Conservation (phyloP, 2,329 filamentous ascomycete species). For the Aspergillus tanneri region DNA sequence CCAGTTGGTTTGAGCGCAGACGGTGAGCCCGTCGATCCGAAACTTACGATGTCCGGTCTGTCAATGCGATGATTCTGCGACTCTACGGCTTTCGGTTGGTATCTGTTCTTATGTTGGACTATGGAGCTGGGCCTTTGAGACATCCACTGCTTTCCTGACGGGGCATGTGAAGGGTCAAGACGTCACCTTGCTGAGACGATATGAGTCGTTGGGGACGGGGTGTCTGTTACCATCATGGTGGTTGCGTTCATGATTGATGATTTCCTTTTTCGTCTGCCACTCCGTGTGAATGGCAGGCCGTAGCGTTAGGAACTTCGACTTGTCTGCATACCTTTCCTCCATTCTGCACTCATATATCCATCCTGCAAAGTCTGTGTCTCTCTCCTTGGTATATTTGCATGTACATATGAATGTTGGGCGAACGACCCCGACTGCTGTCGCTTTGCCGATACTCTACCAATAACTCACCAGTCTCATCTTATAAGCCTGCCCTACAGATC, state of each 20-base stretch:
- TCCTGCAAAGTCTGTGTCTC: too few relatives aligned
- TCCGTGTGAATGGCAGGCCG: slow-evolving; percentile 9
- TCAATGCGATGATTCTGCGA: background rate
- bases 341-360: slow-evolving; percentile 5
- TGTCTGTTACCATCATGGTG: background rate
- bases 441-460: background rate
- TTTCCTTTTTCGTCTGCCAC: slow-evolving; percentile 7
- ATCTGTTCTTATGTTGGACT: background rate
- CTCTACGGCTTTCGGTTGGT: background rate
- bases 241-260: slow-evolving; percentile 18
- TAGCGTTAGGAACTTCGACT: slow-evolving; percentile 24
- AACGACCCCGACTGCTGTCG: background rate
- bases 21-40: slow-evolving; percentile 53
- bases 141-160: background rate
- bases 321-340: slow-evolving; percentile 14
- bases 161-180: background rate
- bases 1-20: slow-evolving; percentile 86
- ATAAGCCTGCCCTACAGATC: background rate
- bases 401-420: slow-evolving; percentile 10
- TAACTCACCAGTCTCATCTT: background rate
- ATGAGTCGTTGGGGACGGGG: background rate
- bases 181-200: too few relatives aligned
- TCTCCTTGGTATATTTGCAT: slow-evolving; percentile 6
- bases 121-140: background rate
- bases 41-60: background rate